Evolutionary conservation across 176 grass and related monocot species (phyloP), one percentile per base, ranked within the genome.

Genomic region (Paspalum vaginatum): DNA sequence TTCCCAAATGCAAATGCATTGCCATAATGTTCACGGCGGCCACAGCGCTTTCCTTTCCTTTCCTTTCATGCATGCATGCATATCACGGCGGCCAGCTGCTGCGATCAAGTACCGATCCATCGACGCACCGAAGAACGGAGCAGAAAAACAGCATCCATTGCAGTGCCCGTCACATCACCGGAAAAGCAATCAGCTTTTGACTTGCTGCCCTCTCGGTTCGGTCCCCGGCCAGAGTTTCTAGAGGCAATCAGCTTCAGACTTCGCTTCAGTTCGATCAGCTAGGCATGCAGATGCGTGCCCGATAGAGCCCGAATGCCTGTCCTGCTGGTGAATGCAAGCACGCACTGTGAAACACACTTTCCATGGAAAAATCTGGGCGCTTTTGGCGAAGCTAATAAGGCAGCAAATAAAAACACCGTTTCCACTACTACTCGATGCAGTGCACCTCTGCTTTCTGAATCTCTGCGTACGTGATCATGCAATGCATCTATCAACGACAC

Each of bases 171-270:
- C 81, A 53, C 62, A 80, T 75, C 76, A 39, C 62, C 20, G 18
- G 39, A 76, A 76, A 85, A 76, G 70, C 21, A 32, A 9, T n/a
- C 43, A 5, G 8, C 82, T 85, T 89, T 89, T 89, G 87, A 80
- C 81, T 89, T 61, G 70, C 70, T 89, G 70, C 56, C 24, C 54
- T 44, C 22, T 8, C n/a, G n/a, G 32, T 32, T 16, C 17, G 52
- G 42, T 61, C 73, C 54, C 64, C 43, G 66, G 40, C 49, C 68
- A n/a, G 22, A 52, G 79, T 77, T 56, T 82, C 72, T 62, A 62
- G 53, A 76, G 43, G 20, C 6, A 0, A 17, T 46, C 13, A 13
- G 2, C 7, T 10, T 2, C 54, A 21, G 21, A n/a, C n/a, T n/a
- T n/a, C n/a, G n/a, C n/a, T 32, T 56, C 55, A 57, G 54, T n/a